Percentiles rank a stretch among this genome's conserved stretches.
Conservation (phyloP, 1,139 yeast species). For the Saccharomyces hybrid region DNA sequence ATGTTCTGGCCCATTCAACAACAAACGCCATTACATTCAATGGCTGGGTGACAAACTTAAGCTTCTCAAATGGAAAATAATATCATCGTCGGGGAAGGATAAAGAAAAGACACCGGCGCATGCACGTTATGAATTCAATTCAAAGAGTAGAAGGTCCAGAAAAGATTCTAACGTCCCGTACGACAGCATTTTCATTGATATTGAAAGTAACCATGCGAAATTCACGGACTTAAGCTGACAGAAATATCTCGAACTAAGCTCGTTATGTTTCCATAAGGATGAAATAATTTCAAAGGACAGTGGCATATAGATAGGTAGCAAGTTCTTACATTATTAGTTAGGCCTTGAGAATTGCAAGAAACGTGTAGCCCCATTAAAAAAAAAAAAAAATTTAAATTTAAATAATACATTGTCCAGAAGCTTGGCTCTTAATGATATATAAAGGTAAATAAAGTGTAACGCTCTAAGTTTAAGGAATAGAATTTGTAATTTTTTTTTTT, state of each 20-base stretch:
- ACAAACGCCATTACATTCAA: not conserved
- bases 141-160: slow-evolving; percentile 11
- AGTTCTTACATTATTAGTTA: not conserved
- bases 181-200: slow-evolving; percentile 12
- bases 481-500: not conserved
- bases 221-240: slow-evolving; percentile 12
- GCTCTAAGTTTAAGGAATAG: not conserved
- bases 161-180: slow-evolving; percentile 21
- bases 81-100: not conserved
- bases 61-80: not conserved
- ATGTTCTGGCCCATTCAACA: slow-evolving; percentile 9
- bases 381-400: not conserved
- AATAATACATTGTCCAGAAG: not conserved
- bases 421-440: not conserved
- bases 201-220: slow-evolving; percentile 14
- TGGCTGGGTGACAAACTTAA: not conserved
- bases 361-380: not conserved
- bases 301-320: not conserved
- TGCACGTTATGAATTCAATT: not conserved
- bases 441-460: not conserved
- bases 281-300: not conserved
- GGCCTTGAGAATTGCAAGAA: not conserved
- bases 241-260: not conserved
- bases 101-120: not conserved
- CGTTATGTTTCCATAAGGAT: not conserved